Conservation (phyloP, 805 yeast genomes). For the Hanseniaspora pseudoguilliermondii region DNA sequence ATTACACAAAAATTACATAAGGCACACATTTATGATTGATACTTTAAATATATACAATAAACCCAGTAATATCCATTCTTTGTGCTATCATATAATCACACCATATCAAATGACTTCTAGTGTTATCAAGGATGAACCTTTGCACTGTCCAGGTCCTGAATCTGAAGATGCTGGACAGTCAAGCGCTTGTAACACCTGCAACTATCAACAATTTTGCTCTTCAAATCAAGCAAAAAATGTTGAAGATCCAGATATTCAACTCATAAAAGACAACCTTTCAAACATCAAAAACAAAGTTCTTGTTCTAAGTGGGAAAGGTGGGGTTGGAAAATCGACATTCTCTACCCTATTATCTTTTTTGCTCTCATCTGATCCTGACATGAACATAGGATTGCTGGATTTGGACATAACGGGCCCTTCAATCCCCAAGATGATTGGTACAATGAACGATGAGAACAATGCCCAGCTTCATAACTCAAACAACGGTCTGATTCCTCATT, state of each 20-base stretch:
- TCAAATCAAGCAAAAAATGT: constrained; percentile 54
- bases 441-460: constrained; percentile 40
- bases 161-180: constrained; percentile 86
- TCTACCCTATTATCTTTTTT: constrained; percentile 97
- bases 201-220: constrained; percentile 82
- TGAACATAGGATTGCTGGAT: constrained; percentile 94
- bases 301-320: constrained; percentile 79
- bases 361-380: constrained; percentile 54
- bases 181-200: constrained; percentile 90
- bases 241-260: constrained; percentile 85
- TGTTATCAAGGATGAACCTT: constrained; percentile 63
- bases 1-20: no score
- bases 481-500: constrained; percentile 93
- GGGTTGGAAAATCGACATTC: constrained; percentile 95
- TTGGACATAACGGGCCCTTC: constrained; percentile 97
- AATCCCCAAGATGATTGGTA: constrained; percentile 81
- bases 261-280: constrained; percentile 54
- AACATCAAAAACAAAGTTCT: constrained; percentile 66
- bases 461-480: constrained; percentile 80
- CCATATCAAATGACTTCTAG: not conserved
- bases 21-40: no score
- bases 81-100: not conserved
- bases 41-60: no score
- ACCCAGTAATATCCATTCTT: no score
- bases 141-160: constrained; percentile 98